Percentiles rank a stretch among this genome's conserved stretches.
phyloP scores from a whole-genome alignment of 1,284 basidiomycete genomes.

The Takashimella koratensis region DNA sequence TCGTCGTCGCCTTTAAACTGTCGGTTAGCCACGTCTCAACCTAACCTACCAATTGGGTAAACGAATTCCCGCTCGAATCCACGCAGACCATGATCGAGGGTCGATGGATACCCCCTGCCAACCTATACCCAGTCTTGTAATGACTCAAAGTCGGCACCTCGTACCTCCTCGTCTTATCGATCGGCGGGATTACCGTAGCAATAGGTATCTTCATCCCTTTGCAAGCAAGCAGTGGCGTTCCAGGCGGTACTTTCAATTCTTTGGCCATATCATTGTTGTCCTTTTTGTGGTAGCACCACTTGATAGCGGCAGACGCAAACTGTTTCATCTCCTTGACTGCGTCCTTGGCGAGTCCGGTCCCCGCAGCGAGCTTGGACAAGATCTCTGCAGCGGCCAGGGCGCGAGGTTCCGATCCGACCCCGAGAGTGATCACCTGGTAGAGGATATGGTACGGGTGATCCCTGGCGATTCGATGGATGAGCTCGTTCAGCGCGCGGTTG shows the following conservation, averaged over 20 bases:
- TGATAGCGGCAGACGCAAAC: slow-evolving; percentile 68
- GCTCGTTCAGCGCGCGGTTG: slow-evolving; percentile 61
- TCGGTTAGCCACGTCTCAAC: no score
- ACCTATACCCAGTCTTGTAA: slow-evolving; percentile 61
- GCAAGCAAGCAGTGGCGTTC: slow-evolving; percentile 9
- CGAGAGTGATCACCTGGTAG: slow-evolving; percentile 76
- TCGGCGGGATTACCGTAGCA: slow-evolving; percentile 64
- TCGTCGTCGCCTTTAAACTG: slow-evolving; percentile 95
- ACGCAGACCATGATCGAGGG: slow-evolving; percentile 77
- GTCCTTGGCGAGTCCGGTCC: slow-evolving; percentile 10
- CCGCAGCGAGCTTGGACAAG: slow-evolving; percentile 56
- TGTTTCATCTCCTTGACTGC: slow-evolving; percentile 59
- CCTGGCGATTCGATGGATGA: slow-evolving; percentile 71
- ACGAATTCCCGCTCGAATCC: slow-evolving; percentile 64
- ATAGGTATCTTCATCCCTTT: slow-evolving; percentile 66
- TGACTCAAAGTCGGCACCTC: slow-evolving; percentile 63
- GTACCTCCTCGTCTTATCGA: slow-evolving; percentile 71
- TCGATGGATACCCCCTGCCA: slow-evolving; percentile 73
- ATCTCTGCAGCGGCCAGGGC: slow-evolving; percentile 64
- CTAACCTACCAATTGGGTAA: slow-evolving; percentile 80
- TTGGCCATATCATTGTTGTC: background rate
- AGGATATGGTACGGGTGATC: slow-evolving; percentile 94
- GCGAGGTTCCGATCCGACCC: slow-evolving; percentile 1
- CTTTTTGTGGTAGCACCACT: slow-evolving; percentile 56
- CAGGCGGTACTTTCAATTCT: slow-evolving; percentile 1